A percentile compares a stretch with the other conserved stretches of the same genome.
Evolutionary conservation across 306 rosid species (phyloP).

Genomic region (Rosa rugosa): DNA sequence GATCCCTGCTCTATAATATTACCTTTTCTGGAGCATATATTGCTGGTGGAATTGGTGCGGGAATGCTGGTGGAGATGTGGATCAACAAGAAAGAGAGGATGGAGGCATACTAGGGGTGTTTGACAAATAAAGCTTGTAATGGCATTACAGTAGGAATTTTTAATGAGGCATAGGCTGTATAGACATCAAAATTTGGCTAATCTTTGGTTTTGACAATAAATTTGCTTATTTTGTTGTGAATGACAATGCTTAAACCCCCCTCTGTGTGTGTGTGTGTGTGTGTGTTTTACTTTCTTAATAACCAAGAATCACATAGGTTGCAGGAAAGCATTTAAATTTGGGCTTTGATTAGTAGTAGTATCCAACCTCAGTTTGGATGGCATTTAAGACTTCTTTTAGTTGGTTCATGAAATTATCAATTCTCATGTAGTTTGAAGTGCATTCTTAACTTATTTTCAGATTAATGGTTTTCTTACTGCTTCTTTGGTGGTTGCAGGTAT

Average conservation of each 20-base stretch:
- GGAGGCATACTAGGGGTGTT: constrained; percentile 87
- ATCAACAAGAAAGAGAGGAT: constrained; percentile 73
- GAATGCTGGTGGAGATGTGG: constrained; percentile 88
- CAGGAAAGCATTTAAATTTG: not conserved
- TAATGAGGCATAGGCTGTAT: not conserved
- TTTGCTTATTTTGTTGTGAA: not conserved
- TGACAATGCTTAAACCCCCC: not conserved
- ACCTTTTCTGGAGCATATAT: constrained; percentile 58
- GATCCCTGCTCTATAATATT: constrained; percentile 45
- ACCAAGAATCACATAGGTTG: not conserved
- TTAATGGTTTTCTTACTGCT: not conserved
- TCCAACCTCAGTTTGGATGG: not conserved
- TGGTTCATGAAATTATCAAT: not conserved
- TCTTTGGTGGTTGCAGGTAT: not conserved
- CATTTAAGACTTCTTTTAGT: not conserved
- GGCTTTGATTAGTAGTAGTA: not conserved
- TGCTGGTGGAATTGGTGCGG: constrained; percentile 77
- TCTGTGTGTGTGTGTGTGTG: not conserved
- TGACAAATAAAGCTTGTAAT: constrained; percentile 43
- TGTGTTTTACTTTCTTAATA: not conserved
- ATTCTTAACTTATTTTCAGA: not conserved
- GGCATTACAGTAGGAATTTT: not conserved
- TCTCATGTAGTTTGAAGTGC: not conserved
- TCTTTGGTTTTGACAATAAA: not conserved
- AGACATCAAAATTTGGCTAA: not conserved